Evolutionary conservation across 2,329 filamentous ascomycete genomes (phyloP), one percentile per base, ranked within the genome.

Genomic region (Ilyonectria sp.): DNA sequence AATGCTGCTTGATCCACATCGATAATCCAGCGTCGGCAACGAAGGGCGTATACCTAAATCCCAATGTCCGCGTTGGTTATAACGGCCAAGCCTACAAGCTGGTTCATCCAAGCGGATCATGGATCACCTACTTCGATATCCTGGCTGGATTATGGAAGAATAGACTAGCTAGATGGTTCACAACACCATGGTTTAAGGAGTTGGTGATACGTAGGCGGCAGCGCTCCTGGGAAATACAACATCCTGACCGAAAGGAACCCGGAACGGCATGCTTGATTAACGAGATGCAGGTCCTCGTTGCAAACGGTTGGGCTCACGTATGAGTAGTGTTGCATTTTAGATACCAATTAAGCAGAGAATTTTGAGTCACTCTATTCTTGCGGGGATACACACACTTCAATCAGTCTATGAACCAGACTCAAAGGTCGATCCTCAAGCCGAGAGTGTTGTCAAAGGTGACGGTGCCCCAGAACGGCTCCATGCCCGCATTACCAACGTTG

Each of bases 391-490:
- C n/a, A n/a, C n/a, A n/a, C 31, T 11, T 5, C 19, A 43, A 43
- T 26, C 26, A 6, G 15, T 43, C 7, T 3, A n/a, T 19, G 35
- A n/a, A 8, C 17, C 8, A 43, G 40, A 26, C 23, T 26, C 26
- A 71, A 23, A 71, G 50, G 15, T 71, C 43, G 5, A 71, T 71
- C 23, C 68, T 61, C 9, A 71, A 31, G 23, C 62, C 61, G 19
- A 71, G n/a, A 2, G 55, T 57, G 50, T 69, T 71, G 35, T 71
- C 60, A 47, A 71, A 71, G 1, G 66, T 70, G 3, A 69, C 65
- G 6, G 66, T 70, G 2, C 70, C 70, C 58, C 67, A 71, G 17
- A 63, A 71, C 5, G 70, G 70, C 29, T 71, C 70, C 70, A 71
- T 71, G 1, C 70, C 70, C 6, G 70, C 70, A 6, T 71, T 71